These are phyloP conservation scores for Phytophthora hybrid DNA, from an alignment of 352 stramenopile species.

Conservation along the genomic window DNA sequence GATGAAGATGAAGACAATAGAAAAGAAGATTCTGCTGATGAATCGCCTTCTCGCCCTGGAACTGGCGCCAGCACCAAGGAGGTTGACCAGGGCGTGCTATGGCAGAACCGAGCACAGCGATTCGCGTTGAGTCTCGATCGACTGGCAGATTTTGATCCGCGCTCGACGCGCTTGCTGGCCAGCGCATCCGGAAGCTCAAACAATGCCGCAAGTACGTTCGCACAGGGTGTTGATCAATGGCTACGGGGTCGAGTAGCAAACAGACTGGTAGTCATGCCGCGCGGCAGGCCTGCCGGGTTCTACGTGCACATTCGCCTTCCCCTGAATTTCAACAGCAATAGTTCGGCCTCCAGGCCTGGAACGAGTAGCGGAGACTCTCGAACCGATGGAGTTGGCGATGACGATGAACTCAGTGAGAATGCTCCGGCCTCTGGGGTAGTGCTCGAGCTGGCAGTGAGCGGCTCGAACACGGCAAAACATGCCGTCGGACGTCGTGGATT, in stretches of 20 bases:
- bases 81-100: conserved; percentile 14
- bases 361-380: conserved; percentile 11
- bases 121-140: conserved; percentile 26
- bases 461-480: conserved; percentile 41
- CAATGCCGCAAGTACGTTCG: conserved; percentile 14
- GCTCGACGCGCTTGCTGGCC: conserved; percentile 20
- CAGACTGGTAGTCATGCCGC: conserved; percentile 59
- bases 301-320: conserved; percentile 75
- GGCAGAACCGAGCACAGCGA: conserved; percentile 33
- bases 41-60: conserved; percentile 10
- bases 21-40: conserved; percentile 14
- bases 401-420: conserved; percentile 1
- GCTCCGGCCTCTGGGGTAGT: conserved; percentile 25
- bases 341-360: neutral
- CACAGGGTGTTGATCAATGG: conserved; percentile 38
- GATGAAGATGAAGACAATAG: conserved; percentile 36
- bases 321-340: conserved; percentile 3
- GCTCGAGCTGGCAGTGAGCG: conserved; percentile 60
- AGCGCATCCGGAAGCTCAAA: conserved; percentile 22
- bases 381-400: conserved; percentile 24
- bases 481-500: conserved; percentile 48
- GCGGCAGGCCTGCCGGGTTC: conserved; percentile 53
- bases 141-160: conserved; percentile 35
- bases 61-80: conserved; percentile 30
- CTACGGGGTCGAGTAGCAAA: conserved; percentile 50